Percentiles rank a stretch among this genome's conserved stretches.
These are phyloP conservation scores for Scheffersomyces segobiensis DNA, from an alignment of 1,139 yeast genomes.

Conservation along the genomic window DNA sequence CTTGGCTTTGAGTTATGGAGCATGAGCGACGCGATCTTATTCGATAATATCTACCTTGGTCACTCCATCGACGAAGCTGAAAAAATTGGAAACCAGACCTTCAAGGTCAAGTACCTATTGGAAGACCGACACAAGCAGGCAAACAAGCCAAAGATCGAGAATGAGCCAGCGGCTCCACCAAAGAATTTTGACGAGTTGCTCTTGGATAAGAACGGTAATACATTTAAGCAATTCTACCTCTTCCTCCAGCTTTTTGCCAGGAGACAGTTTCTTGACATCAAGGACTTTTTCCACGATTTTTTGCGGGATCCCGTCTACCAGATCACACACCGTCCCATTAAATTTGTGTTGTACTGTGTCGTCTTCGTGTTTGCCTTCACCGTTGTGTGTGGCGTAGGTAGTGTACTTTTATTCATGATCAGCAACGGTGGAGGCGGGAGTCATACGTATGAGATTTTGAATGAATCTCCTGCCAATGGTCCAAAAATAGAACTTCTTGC, in stretches of 20 bases:
- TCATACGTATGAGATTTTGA: neutral
- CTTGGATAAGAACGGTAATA: constrained; percentile 23
- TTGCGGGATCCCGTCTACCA: constrained; percentile 43
- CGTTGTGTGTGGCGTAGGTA: constrained; percentile 40
- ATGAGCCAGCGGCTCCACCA: constrained; percentile 44
- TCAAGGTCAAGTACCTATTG: constrained; percentile 55
- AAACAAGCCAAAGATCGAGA: constrained; percentile 39
- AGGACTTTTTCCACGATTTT: constrained; percentile 38
- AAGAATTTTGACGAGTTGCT: constrained; percentile 37
- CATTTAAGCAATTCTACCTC: constrained; percentile 18
- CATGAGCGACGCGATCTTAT: constrained; percentile 70
- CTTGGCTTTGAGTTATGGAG: constrained; percentile 92
- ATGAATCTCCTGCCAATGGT: neutral
- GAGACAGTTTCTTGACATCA: constrained; percentile 26
- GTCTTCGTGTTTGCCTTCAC: constrained; percentile 40
- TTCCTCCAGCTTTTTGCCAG: constrained; percentile 20
- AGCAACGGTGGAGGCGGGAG: constrained; percentile 5
- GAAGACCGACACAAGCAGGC: constrained; percentile 47
- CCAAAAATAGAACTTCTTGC: constrained; percentile 5
- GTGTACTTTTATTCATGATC: constrained; percentile 29
- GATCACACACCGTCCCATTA: constrained; percentile 46
- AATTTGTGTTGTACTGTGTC: constrained; percentile 48
- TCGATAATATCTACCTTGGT: constrained; percentile 85
- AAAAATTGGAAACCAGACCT: constrained; percentile 74
- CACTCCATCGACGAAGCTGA: constrained; percentile 84